A percentile compares a stretch with the other conserved stretches of the same genome.
These are phyloP conservation scores for Cadophora sp. DNA, from an alignment of 2,329 filamentous ascomycete species.

Conservation along the genomic window DNA sequence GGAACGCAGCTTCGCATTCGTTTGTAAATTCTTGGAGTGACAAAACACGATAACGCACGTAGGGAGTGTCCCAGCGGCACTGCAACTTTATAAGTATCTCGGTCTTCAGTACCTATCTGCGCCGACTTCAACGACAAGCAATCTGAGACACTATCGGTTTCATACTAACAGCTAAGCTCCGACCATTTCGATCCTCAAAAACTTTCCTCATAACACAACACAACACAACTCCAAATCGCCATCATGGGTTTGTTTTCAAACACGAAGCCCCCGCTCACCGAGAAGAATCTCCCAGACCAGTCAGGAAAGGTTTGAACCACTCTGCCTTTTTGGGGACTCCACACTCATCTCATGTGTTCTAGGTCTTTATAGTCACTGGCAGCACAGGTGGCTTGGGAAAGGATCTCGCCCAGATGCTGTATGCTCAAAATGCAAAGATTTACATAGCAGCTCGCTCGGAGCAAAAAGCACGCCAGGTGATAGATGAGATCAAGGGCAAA, in stretches of 20 bases:
- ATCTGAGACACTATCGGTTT: neutral
- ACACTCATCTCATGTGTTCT: neutral
- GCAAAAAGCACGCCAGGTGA: slow-evolving; percentile 47
- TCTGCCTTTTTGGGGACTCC: neutral
- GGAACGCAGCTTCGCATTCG: neutral
- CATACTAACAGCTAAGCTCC: neutral
- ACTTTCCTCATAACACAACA: neutral
- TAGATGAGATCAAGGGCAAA: slow-evolving; percentile 45
- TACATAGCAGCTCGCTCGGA: slow-evolving; percentile 50
- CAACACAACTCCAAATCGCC: neutral
- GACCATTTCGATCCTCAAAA: neutral
- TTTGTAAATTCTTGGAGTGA: neutral
- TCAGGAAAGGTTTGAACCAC: slow-evolving; percentile 19
- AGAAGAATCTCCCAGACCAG: slow-evolving; percentile 23
- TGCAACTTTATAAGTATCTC: slow-evolving; percentile 1
- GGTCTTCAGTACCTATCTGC: neutral
- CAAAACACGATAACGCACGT: neutral
- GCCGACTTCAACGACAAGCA: neutral
- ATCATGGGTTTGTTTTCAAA: slow-evolving; percentile 16
- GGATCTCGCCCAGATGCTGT: slow-evolving; percentile 47
- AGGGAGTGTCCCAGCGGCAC: neutral
- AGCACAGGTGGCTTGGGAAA: slow-evolving; percentile 47
- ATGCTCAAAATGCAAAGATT: slow-evolving; percentile 49
- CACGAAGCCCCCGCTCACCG: slow-evolving; percentile 18
- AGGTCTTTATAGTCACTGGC: slow-evolving; percentile 46